Conservation (phyloP, 23 red algal species). For the Gracilaria caudata region DNA sequence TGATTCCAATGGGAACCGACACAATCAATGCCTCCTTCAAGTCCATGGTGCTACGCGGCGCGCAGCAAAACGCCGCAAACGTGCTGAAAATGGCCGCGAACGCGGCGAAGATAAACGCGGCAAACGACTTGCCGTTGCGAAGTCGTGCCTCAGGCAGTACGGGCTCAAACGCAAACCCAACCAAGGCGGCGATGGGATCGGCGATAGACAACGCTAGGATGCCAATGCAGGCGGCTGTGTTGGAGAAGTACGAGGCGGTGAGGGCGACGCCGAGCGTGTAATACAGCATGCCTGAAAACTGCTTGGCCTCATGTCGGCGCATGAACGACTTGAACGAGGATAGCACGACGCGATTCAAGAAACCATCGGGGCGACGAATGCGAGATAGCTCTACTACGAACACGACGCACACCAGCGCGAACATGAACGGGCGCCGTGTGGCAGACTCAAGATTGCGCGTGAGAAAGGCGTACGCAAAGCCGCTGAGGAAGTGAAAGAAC, state of each 20-base stretch:
- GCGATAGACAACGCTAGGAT: slow-evolving; percentile 39
- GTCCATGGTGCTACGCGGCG: background rate
- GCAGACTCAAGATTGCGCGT: slow-evolving; percentile 14
- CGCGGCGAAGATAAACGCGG: slow-evolving; percentile 42
- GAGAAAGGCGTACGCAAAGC: slow-evolving; percentile 30
- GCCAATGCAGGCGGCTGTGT: slow-evolving; percentile 37
- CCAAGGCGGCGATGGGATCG: slow-evolving; percentile 62
- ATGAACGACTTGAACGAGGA: slow-evolving; percentile 46
- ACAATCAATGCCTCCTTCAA: slow-evolving; percentile 11
- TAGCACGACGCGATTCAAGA: slow-evolving; percentile 40
- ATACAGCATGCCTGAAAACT: slow-evolving; percentile 62
- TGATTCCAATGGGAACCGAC: slow-evolving; percentile 9
- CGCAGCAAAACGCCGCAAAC: background rate
- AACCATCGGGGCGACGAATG: background rate
- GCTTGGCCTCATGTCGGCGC: slow-evolving; percentile 39
- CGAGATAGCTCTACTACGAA: slow-evolving; percentile 15
- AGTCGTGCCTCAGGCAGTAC: slow-evolving; percentile 27
- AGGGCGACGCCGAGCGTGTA: slow-evolving; percentile 58
- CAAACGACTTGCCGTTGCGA: slow-evolving; percentile 51
- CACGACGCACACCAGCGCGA: slow-evolving; percentile 3
- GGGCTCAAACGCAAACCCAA: slow-evolving; percentile 7
- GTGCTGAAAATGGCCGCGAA: slow-evolving; percentile 32
- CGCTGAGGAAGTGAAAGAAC: slow-evolving; percentile 63
- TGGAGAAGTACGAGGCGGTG: slow-evolving; percentile 10
- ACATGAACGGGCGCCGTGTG: slow-evolving; percentile 6